Evolutionary conservation across 2,329 filamentous ascomycete species (phyloP).

Genomic region (Herpotrichia juniperi): DNA sequence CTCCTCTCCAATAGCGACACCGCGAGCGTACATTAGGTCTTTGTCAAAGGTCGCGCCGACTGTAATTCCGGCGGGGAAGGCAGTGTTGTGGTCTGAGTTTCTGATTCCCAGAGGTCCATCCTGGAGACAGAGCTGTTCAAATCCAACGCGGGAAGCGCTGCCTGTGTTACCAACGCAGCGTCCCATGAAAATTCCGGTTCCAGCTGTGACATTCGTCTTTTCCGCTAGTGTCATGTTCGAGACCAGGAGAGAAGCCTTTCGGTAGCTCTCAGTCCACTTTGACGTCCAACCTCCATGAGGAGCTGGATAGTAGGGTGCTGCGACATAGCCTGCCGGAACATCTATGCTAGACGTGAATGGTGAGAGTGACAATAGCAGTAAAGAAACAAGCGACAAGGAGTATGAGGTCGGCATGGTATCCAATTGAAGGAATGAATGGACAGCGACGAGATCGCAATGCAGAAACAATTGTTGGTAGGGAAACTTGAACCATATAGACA

Average conservation of each 20-base stretch:
- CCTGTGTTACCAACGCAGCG: slow-evolving; percentile 78
- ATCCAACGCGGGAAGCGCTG: slow-evolving; percentile 71
- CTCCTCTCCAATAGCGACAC: slow-evolving; percentile 71
- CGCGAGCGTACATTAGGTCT: slow-evolving; percentile 70
- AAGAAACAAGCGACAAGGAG: slow-evolving; percentile 25
- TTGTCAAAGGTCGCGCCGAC: slow-evolving; percentile 78
- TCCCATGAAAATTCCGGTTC: slow-evolving; percentile 74
- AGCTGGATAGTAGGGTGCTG: slow-evolving; percentile 72
- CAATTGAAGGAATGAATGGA: slow-evolving; percentile 4
- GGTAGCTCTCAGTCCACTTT: slow-evolving; percentile 73
- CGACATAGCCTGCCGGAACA: slow-evolving; percentile 43
- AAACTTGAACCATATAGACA: slow-evolving; percentile 11
- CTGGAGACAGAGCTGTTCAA: slow-evolving; percentile 68
- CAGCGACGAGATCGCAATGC: slow-evolving; percentile 12
- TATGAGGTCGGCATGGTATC: slow-evolving; percentile 5
- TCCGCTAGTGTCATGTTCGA: slow-evolving; percentile 79
- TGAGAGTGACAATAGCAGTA: slow-evolving; percentile 27
- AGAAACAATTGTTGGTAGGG: slow-evolving; percentile 1
- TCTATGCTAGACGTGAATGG: slow-evolving; percentile 25
- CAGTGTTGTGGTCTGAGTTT: slow-evolving; percentile 75
- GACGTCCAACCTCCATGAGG: slow-evolving; percentile 74
- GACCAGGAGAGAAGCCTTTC: slow-evolving; percentile 71
- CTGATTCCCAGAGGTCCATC: slow-evolving; percentile 75
- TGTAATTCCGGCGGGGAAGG: slow-evolving; percentile 80
- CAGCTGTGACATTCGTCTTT: slow-evolving; percentile 78